Evolutionary conservation across 2,329 filamentous ascomycete species (phyloP).

Genomic region (Penicillium sp.): DNA sequence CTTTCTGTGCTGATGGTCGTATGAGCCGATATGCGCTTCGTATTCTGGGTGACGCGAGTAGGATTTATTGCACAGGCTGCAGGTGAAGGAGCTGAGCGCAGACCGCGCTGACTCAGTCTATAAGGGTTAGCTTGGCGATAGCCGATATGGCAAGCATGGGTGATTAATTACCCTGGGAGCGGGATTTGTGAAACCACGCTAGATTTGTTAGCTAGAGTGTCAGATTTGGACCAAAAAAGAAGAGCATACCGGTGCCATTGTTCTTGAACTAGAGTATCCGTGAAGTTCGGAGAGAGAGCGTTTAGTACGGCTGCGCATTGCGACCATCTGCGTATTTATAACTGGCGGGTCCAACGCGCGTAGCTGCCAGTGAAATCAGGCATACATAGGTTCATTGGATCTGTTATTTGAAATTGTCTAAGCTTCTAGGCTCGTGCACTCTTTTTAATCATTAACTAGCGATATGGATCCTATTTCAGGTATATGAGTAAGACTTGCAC

Average conservation of each 20-base stretch:
- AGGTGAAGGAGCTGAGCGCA: constrained; percentile 78
- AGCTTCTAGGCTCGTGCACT: no score
- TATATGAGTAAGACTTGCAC: not conserved
- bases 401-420: not conserved
- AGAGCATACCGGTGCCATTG: constrained; percentile 38
- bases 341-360: not conserved
- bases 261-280: not conserved
- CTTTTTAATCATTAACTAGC: not conserved
- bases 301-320: not conserved
- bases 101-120: constrained; percentile 67
- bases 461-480: not conserved
- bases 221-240: not conserved
- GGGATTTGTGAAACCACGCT: constrained; percentile 52
- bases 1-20: constrained; percentile 94
- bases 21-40: constrained; percentile 88
- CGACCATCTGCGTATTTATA: not conserved
- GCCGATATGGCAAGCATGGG: not conserved
- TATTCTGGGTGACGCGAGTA: constrained; percentile 96
- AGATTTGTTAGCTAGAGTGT: constrained; percentile 1
- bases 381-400: not conserved
- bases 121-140: constrained; percentile 4
- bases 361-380: not conserved
- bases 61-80: constrained; percentile 84
- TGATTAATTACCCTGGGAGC: constrained; percentile 43
- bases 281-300: not conserved